Percentiles rank a stretch among this genome's conserved stretches.
Conservation (phyloP, 257 asterid species). For the Primulina eburnea region DNA sequence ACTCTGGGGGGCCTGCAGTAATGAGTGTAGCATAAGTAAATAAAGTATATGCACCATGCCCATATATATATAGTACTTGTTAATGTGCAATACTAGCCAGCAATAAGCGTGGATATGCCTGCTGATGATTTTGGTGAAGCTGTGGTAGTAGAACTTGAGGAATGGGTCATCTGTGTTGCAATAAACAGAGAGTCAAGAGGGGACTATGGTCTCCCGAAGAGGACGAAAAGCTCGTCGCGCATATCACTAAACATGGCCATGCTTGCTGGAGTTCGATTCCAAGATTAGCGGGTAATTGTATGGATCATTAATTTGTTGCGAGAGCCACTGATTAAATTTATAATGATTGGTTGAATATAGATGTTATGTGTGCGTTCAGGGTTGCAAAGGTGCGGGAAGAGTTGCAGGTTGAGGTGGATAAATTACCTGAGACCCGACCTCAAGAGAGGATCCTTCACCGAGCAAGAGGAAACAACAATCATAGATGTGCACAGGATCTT, state of each 20-base stretch:
- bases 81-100: background rate
- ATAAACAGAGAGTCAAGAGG: slow-evolving; percentile 88
- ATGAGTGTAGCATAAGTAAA: background rate
- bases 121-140: slow-evolving; percentile 16
- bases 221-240: slow-evolving; percentile 72
- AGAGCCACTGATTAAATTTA: too few species aligned
- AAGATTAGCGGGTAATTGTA: slow-evolving; percentile 55
- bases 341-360: background rate
- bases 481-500: slow-evolving; percentile 77
- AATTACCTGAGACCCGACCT: slow-evolving; percentile 89
- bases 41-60: background rate
- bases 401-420: slow-evolving; percentile 91
- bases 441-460: slow-evolving; percentile 82
- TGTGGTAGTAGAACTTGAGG: background rate
- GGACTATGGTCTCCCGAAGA: slow-evolving; percentile 98
- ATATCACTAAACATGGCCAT: slow-evolving; percentile 74
- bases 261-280: slow-evolving; percentile 98
- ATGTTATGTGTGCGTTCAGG: slow-evolving; percentile 27
- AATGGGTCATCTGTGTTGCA: slow-evolving; percentile 96
- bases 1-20: background rate
- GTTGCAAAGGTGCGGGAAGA: slow-evolving; percentile 88
- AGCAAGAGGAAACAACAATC: slow-evolving; percentile 74
- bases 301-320: too few species aligned
- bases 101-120: background rate
- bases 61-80: background rate